phyloP scores from a whole-genome alignment of 2,329 filamentous ascomycete species.

The Aureobasidium sp. region DNA sequence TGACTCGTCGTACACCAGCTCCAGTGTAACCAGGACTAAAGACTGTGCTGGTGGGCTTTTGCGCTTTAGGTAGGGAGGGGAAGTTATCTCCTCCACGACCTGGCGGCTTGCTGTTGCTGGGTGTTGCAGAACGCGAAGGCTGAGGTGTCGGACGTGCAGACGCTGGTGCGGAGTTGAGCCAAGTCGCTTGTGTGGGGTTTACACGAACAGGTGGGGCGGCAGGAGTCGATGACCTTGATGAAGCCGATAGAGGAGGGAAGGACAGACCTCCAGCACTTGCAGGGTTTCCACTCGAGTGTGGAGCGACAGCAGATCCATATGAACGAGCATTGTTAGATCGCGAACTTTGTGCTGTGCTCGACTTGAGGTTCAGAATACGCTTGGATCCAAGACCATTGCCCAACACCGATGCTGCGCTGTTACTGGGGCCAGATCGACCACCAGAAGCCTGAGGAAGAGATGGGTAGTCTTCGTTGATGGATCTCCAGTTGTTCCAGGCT shows the following conservation, averaged over 20 bases:
- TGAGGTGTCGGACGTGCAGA: conserved; percentile 27
- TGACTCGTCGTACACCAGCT: conserved; percentile 37
- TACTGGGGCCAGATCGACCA: conserved; percentile 51
- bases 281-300: conserved; percentile 18
- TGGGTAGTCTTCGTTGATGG: conserved; percentile 93
- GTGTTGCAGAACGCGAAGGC: conserved; percentile 32
- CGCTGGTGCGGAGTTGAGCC: conserved; percentile 26
- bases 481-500: conserved; percentile 92
- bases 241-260: conserved; percentile 20
- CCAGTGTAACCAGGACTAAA: conserved; percentile 46
- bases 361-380: conserved; percentile 62
- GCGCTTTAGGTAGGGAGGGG: conserved; percentile 71
- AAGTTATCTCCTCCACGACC: conserved; percentile 55
- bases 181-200: conserved; percentile 24
- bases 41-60: conserved; percentile 56
- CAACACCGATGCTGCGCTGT: conserved; percentile 39
- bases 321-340: conserved; percentile 48
- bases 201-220: conserved; percentile 13
- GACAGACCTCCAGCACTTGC: conserved; percentile 16
- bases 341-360: conserved; percentile 60
- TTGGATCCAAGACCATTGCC: conserved; percentile 49
- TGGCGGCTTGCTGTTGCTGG: conserved; percentile 23
- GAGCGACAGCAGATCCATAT: conserved; percentile 40
- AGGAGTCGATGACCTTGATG: conserved; percentile 3
- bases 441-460: conserved; percentile 71